Percentiles rank a stretch among this genome's conserved stretches.
Conservation (phyloP, 768 basidiomycete genomes). For the Suillus decipiens region DNA sequence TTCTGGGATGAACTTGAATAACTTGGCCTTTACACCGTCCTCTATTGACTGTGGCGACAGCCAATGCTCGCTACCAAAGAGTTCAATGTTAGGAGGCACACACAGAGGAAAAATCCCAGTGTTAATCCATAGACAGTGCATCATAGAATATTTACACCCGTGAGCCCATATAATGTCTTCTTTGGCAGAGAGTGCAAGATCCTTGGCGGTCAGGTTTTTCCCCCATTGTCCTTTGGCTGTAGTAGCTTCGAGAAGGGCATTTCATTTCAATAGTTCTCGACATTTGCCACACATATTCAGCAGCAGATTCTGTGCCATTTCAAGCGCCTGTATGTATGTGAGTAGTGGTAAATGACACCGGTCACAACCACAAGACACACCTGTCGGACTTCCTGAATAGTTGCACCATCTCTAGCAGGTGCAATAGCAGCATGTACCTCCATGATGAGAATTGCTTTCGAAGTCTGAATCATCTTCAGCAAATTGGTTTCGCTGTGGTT, state of each 20-base stretch:
- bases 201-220: not conserved
- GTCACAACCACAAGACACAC: not conserved
- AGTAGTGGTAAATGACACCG: not conserved
- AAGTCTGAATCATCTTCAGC: not conserved
- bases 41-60: slow-evolving; percentile 7
- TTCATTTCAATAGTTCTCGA: not conserved
- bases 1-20: slow-evolving; percentile 12
- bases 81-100: not conserved
- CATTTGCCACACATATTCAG: slow-evolving; percentile 1
- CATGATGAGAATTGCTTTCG: not conserved
- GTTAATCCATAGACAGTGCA: slow-evolving; percentile 6
- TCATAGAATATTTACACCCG: not conserved
- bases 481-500: not conserved
- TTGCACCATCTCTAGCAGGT: not conserved
- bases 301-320: slow-evolving; percentile 1
- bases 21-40: slow-evolving; percentile 9
- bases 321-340: slow-evolving; percentile 1
- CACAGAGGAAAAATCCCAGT: not conserved
- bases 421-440: not conserved
- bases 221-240: not conserved
- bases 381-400: not conserved
- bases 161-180: not conserved
- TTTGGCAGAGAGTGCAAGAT: not conserved
- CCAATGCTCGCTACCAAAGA: not conserved
- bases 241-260: not conserved